Evolutionary conservation across 352 stramenopile genomes (phyloP).

Genomic region (Thalassiosira allenii): DNA sequence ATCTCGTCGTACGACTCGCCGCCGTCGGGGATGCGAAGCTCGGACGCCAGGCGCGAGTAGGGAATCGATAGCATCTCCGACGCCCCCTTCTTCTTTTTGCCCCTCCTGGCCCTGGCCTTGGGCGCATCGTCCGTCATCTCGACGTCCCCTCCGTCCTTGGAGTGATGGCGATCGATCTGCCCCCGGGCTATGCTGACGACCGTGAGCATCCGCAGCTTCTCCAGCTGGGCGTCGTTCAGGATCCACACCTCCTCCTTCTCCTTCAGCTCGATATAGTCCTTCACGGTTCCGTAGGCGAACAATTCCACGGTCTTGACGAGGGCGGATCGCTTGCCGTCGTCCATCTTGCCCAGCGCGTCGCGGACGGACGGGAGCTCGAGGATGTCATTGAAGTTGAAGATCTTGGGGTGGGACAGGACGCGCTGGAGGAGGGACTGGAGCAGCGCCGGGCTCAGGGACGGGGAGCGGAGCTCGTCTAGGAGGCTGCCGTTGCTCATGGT

Average conservation of each 20-base stretch:
- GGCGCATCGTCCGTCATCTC: constrained; percentile 21
- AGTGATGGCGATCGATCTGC: constrained; percentile 4
- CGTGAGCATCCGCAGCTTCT: constrained; percentile 52
- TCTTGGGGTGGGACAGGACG: constrained; percentile 36
- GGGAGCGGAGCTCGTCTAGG: constrained; percentile 31
- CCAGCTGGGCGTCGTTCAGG: constrained; percentile 47
- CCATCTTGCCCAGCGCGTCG: constrained; percentile 8
- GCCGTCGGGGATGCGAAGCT: constrained; percentile 28
- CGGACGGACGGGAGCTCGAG: constrained; percentile 25
- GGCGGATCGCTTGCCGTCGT: background rate
- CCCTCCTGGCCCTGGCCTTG: background rate
- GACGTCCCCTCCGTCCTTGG: constrained; percentile 1
- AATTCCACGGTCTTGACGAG: constrained; percentile 35
- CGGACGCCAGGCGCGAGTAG: constrained; percentile 27
- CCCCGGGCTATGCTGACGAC: constrained; percentile 34
- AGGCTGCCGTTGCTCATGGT: constrained; percentile 19
- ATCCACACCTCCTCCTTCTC: constrained; percentile 20
- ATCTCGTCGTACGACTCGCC: background rate
- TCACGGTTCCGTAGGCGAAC: constrained; percentile 39
- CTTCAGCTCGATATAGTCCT: constrained; percentile 33
- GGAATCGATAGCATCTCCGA: constrained; percentile 24
- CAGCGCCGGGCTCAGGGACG: constrained; percentile 15
- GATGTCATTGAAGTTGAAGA: constrained; percentile 44
- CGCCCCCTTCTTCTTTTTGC: background rate
- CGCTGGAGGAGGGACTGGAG: constrained; percentile 36